phyloP scores from a whole-genome alignment of 1,284 basidiomycete genomes.

The Tilletia setariae region DNA sequence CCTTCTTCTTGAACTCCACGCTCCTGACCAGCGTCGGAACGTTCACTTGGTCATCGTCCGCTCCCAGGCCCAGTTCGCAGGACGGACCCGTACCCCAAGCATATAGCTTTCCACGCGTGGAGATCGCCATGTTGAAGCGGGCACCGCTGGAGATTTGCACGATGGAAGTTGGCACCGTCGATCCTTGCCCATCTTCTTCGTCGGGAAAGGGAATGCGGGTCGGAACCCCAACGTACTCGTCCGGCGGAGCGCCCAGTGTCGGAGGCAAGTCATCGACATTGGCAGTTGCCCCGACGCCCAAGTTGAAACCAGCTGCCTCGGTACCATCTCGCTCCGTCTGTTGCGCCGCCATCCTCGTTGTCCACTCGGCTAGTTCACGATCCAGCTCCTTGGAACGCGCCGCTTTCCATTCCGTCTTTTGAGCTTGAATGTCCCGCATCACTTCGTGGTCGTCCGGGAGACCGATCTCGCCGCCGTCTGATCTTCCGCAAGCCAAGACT shows the following conservation, averaged over 20 bases:
- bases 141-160: constrained; percentile 72
- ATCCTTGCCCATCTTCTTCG: too few species aligned
- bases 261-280: too few species aligned
- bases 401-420: constrained; percentile 48
- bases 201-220: too few species aligned
- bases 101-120: too few species aligned
- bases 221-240: too few species aligned
- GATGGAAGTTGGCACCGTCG: constrained; percentile 63
- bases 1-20: constrained; percentile 55
- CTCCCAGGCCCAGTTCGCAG: constrained; percentile 59
- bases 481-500: too few species aligned
- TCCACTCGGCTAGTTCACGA: constrained; percentile 21
- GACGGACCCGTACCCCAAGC: constrained; percentile 76
- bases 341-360: constrained; percentile 22
- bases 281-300: too few species aligned
- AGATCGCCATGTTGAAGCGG: constrained; percentile 80
- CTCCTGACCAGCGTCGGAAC: constrained; percentile 66
- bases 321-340: too few species aligned
- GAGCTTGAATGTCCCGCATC: constrained; percentile 57
- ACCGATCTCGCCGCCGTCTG: constrained; percentile 75
- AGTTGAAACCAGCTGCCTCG: too few species aligned
- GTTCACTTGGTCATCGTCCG: constrained; percentile 57
- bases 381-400: constrained; percentile 22
- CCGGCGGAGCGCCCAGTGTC: too few species aligned
- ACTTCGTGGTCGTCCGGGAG: constrained; percentile 63